Conservation (phyloP, 2,329 filamentous ascomycete genomes). For the Ilyonectria sp. region DNA sequence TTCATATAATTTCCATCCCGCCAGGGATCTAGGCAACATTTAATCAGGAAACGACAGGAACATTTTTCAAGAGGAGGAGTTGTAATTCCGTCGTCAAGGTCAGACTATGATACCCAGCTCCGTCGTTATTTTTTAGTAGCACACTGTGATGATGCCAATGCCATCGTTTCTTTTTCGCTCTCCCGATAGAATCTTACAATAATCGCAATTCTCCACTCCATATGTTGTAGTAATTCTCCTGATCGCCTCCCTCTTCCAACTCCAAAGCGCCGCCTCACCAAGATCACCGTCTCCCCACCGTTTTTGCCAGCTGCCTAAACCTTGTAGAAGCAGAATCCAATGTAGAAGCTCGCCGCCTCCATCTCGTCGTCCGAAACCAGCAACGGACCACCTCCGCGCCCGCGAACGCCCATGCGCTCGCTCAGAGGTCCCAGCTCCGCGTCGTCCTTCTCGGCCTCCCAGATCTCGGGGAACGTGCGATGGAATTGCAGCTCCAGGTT, state of each 20-base stretch:
- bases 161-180: constrained; percentile 18
- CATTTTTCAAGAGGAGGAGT: constrained; percentile 42
- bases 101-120: constrained; percentile 53
- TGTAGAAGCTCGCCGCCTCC: constrained; percentile 92
- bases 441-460: constrained; percentile 92
- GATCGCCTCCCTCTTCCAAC: neutral
- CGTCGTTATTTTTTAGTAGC: constrained; percentile 34
- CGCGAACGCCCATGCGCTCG: constrained; percentile 95
- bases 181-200: neutral
- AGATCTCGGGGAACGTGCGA: constrained; percentile 91
- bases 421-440: constrained; percentile 85
- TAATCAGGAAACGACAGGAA: constrained; percentile 3
- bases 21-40: neutral
- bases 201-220: neutral
- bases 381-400: constrained; percentile 75
- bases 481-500: constrained; percentile 97
- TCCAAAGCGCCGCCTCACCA: neutral
- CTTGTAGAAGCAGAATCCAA: constrained; percentile 98
- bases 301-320: constrained; percentile 65
- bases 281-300: neutral
- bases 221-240: neutral
- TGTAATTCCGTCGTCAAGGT: constrained; percentile 41
- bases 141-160: constrained; percentile 40
- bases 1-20: constrained; percentile 38
- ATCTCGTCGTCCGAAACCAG: constrained; percentile 88